phyloP scores from a whole-genome alignment of 768 basidiomycete species.

The Tremella yokohamensis region DNA sequence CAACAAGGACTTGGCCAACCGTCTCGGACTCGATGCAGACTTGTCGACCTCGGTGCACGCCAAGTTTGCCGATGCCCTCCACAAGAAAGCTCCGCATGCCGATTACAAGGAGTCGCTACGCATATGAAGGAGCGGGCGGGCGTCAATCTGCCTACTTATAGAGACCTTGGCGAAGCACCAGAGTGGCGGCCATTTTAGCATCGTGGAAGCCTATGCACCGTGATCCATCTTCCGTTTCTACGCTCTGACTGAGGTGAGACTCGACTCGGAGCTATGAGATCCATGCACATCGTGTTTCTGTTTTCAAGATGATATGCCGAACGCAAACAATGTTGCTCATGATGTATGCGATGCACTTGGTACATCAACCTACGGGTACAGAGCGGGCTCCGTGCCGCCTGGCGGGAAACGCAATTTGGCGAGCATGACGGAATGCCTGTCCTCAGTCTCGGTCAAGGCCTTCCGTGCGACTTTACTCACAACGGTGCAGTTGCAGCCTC shows the following conservation, averaged over 20 bases:
- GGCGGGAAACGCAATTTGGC: constrained; percentile 34
- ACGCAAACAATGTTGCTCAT: no score
- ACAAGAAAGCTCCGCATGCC: not conserved
- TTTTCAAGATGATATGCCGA: no score
- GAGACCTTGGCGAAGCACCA: no score
- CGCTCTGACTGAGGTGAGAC: no score
- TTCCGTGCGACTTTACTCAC: constrained; percentile 14
- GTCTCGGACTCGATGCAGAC: not conserved
- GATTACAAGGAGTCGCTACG: no score
- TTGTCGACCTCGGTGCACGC: not conserved
- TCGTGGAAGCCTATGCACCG: no score
- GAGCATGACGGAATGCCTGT: constrained; percentile 32
- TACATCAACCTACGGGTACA: constrained; percentile 21
- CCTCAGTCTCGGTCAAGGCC: constrained; percentile 1
- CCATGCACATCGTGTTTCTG: no score
- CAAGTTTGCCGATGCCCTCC: not conserved
- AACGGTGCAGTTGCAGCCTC: constrained; percentile 9
- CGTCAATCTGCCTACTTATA: no score
- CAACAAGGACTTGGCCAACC: not conserved
- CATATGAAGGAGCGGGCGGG: no score
- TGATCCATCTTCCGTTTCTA: not conserved
- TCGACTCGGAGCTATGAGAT: no score
- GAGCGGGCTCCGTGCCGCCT: constrained; percentile 20
- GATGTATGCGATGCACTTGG: not conserved
- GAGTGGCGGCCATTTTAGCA: no score